Evolutionary conservation across 192 early-diverging fungal genomes (phyloP).

Genomic region (Coemansia sp.): DNA sequence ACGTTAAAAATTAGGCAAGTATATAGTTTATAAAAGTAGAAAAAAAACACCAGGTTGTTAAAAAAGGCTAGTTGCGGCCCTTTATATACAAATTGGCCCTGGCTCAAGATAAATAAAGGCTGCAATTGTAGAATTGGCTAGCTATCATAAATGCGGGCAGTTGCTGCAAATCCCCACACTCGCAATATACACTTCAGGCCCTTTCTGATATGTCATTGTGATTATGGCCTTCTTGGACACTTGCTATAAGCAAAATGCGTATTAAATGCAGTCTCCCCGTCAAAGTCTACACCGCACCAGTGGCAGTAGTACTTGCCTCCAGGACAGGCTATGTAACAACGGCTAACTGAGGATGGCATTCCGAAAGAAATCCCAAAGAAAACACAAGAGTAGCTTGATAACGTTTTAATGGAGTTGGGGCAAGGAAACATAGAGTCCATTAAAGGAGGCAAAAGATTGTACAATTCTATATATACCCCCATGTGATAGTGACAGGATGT

Average conservation of each 20-base stretch:
- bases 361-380: neutral
- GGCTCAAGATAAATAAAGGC: too few relatives aligned
- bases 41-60: neutral
- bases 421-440: neutral
- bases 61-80: neutral
- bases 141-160: neutral
- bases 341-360: neutral
- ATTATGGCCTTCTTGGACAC: neutral
- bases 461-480: too few relatives aligned
- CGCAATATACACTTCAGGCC: too few relatives aligned
- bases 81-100: neutral
- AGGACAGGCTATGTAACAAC: neutral
- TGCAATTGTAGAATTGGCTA: neutral
- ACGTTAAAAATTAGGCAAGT: neutral
- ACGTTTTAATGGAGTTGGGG: neutral
- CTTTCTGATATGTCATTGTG: neutral
- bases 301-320: conserved; percentile 3
- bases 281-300: neutral
- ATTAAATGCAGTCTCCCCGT: neutral
- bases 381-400: neutral
- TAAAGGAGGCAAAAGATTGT: neutral
- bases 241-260: neutral
- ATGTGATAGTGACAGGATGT: too few relatives aligned
- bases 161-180: neutral
- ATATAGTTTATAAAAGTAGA: neutral